Base-by-base conservation (phyloP, 805 yeast species). In the Wickerhamomyces mucosus region DNA sequence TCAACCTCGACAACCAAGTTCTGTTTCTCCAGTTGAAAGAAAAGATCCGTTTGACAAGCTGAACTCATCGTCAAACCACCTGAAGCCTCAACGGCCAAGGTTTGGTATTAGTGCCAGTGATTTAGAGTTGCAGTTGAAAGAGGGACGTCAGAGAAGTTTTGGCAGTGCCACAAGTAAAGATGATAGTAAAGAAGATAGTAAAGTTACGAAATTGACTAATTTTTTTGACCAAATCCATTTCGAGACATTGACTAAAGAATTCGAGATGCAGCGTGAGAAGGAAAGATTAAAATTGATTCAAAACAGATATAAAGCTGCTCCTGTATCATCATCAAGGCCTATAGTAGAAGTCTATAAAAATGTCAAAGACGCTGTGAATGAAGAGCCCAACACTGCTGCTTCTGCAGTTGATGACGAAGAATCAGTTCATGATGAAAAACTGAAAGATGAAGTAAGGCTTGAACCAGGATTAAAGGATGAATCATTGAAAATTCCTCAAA, bases 311-410 rank as follows among this genome's bases (percentile, higher is more conserved):
- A 65, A 76, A 38, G 84, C 89, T 0, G 60, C 65, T 11, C 86
- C 92, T 6, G 71, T 84, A 31, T 73, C 75, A 16, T 70, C 76
- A 2, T 75, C 92, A 1, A 77, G 72, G 37, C 97, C 98, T 0
- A 79, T 84, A 34, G 96, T 88, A 15, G 96, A 88, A 45, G 80
- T 92, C 17, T 92, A 81, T 51, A 77, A 84, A 42, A 78, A 83
- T 47, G 92, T 83, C 10, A 76, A 78, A 37, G 96, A 88, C 56
- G 96, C 94, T 1, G 92, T 85, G 6, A 80, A 72, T 34, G 75
- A 68, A 35, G 63, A 62, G 13, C n/a, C n/a, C n/a, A 47, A 63
- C 11, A 62, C 58, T 27, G 65, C 55, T 7, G 53, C 48, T 35
- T 32, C 32, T 8, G 36, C 32, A 10, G 40, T 35, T 12, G 39